Evolutionary conservation across 2,329 filamentous ascomycete species (phyloP).

Genomic region (Cladosporium sp.): DNA sequence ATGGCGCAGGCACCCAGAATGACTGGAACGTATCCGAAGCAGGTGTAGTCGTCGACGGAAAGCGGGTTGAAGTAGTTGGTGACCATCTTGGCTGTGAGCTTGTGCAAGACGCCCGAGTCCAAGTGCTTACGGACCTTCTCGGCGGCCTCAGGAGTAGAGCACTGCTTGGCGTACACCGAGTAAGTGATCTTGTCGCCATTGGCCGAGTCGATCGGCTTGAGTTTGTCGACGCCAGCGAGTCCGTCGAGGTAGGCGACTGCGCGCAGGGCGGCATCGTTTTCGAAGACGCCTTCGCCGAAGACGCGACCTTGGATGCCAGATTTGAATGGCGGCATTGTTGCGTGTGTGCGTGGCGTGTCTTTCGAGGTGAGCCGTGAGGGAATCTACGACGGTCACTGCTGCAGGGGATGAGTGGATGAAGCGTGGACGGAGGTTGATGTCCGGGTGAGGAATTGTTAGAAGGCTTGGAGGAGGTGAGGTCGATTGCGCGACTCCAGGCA

Average conservation of each 20-base stretch:
- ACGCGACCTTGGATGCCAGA: not conserved
- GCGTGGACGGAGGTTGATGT: not conserved
- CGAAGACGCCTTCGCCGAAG: conserved; percentile 7
- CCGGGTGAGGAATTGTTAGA: not conserved
- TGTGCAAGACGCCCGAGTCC: conserved; percentile 20
- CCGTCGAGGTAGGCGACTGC: conserved; percentile 6
- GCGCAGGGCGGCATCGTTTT: conserved; percentile 3
- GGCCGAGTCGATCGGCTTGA: not conserved
- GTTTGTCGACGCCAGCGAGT: not conserved
- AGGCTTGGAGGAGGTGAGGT: not conserved
- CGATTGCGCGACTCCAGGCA: not conserved
- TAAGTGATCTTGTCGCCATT: conserved; percentile 21
- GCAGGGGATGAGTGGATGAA: not conserved
- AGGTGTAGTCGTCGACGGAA: conserved; percentile 16
- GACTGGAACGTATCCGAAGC: not conserved
- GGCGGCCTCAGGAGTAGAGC: conserved; percentile 8
- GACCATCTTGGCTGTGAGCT: conserved; percentile 18
- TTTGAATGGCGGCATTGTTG: not conserved
- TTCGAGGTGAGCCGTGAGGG: not conserved
- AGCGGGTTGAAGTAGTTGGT: conserved; percentile 21
- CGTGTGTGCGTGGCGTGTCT: not conserved
- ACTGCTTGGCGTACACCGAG: conserved; percentile 17
- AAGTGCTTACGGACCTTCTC: conserved; percentile 18
- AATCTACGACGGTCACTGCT: not conserved
- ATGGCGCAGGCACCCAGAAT: conserved; percentile 13